phyloP scores from a whole-genome alignment of 306 rosid genomes.

The Quercus alba region DNA sequence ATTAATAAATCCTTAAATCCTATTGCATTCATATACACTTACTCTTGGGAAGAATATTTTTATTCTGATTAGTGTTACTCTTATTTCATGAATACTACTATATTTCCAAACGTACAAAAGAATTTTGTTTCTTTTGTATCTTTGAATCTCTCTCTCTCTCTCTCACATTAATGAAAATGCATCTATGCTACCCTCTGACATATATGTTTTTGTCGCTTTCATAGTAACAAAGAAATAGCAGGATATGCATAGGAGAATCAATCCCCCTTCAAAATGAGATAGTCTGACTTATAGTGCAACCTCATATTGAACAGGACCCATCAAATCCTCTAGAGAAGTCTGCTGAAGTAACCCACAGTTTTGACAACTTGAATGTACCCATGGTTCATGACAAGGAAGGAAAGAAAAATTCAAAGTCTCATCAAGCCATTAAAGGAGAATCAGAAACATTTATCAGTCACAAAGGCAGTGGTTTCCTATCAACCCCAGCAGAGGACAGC shows the following conservation, averaged over 20 bases:
- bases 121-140: not conserved
- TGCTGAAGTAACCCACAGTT: conserved; percentile 10
- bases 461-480: not conserved
- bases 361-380: not conserved
- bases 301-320: conserved; percentile 22
- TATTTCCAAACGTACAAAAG: not conserved
- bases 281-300: conserved; percentile 1
- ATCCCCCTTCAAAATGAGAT: not conserved
- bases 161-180: not conserved
- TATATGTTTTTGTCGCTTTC: not conserved
- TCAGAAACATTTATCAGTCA: not conserved
- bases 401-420: not conserved
- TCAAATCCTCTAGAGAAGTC: not conserved
- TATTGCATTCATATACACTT: no score
- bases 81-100: not conserved
- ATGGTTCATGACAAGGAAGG: not conserved
- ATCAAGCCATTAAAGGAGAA: conserved; percentile 4
- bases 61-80: not conserved
- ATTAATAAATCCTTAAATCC: no score
- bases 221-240: not conserved
- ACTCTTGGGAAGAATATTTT: not conserved
- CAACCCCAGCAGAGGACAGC: conserved; percentile 9
- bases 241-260: not conserved
- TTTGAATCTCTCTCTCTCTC: not conserved
- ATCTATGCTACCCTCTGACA: not conserved